A percentile compares a stretch with the other conserved stretches of the same genome.
These are phyloP conservation scores for Daedaleopsis nitida DNA, from an alignment of 768 basidiomycete genomes.

Conservation along the genomic window DNA sequence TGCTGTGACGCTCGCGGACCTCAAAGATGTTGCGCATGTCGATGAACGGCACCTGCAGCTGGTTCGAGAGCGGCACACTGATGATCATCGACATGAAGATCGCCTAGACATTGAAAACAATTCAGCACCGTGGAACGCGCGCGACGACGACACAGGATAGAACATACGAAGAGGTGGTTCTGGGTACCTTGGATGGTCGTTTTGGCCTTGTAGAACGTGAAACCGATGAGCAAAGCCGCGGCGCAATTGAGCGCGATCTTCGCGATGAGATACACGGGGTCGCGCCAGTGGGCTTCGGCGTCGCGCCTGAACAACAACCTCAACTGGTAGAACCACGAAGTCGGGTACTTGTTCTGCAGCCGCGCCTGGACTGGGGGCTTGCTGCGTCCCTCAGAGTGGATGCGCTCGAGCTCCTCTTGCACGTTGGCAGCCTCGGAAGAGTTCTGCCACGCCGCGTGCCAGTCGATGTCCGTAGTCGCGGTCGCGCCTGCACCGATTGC, in stretches of 20 bases:
- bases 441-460: constrained; percentile 51
- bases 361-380: constrained; percentile 27
- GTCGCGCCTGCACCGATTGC: constrained; percentile 61
- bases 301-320: constrained; percentile 35
- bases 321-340: constrained; percentile 42
- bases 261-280: constrained; percentile 41
- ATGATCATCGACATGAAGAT: constrained; percentile 38
- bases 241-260: constrained; percentile 41
- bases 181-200: constrained; percentile 43
- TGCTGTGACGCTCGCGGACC: constrained; percentile 43
- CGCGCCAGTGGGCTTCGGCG: constrained; percentile 39
- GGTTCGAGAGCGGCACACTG: constrained; percentile 40
- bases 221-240: constrained; percentile 41
- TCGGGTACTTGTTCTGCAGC: constrained; percentile 37
- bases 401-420: constrained; percentile 43
- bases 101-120: constrained; percentile 22
- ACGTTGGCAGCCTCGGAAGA: constrained; percentile 42
- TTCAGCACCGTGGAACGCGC: background rate
- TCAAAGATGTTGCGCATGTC: constrained; percentile 40
- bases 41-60: constrained; percentile 46
- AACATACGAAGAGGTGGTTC: constrained; percentile 44
- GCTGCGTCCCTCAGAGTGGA: constrained; percentile 42
- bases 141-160: background rate
- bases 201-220: constrained; percentile 42
- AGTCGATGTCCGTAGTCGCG: constrained; percentile 44